phyloP scores from a whole-genome alignment of 805 yeast species.

The Zygoascus tannicola region DNA sequence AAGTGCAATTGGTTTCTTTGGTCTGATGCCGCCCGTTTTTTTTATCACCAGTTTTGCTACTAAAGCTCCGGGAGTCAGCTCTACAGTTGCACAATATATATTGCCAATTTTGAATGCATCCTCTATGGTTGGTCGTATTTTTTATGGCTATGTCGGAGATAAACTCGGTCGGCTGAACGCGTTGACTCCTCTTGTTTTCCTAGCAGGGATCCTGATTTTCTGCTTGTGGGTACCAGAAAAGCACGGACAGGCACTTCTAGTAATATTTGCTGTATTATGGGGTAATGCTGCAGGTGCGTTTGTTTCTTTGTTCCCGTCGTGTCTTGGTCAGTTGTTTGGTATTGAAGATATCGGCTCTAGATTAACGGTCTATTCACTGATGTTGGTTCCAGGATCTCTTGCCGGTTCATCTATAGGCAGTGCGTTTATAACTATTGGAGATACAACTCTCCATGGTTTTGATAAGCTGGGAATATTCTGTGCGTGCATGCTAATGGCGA shows the following conservation, averaged over 20 bases:
- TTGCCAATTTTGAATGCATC: slow-evolving; percentile 26
- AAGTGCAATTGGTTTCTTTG: slow-evolving; percentile 15
- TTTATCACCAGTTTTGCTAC: slow-evolving; percentile 24
- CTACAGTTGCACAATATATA: slow-evolving; percentile 19
- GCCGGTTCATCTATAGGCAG: slow-evolving; percentile 33
- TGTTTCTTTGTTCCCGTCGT: slow-evolving; percentile 29
- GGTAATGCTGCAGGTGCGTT: slow-evolving; percentile 31
- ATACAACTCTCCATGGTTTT: slow-evolving; percentile 20
- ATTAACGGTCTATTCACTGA: slow-evolving; percentile 24
- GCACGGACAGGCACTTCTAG: slow-evolving; percentile 12
- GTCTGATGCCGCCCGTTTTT: slow-evolving; percentile 26
- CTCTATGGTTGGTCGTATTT: slow-evolving; percentile 40
- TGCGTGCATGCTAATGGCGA: slow-evolving; percentile 24
- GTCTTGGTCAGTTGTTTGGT: slow-evolving; percentile 30
- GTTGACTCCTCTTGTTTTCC: slow-evolving; percentile 22
- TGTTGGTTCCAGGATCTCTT: slow-evolving; percentile 26
- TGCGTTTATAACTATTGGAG: slow-evolving; percentile 25
- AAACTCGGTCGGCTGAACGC: slow-evolving; percentile 38
- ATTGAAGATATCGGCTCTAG: slow-evolving; percentile 27
- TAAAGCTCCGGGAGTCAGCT: slow-evolving; percentile 10
- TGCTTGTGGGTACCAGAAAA: slow-evolving; percentile 15
- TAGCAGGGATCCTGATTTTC: slow-evolving; percentile 27
- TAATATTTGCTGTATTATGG: slow-evolving; percentile 28
- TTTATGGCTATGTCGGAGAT: slow-evolving; percentile 41
- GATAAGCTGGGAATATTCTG: slow-evolving; percentile 26